Evolutionary conservation across 2,329 filamentous ascomycete genomes (phyloP).

Genomic region (Ceratocystiopsis sp.): DNA sequence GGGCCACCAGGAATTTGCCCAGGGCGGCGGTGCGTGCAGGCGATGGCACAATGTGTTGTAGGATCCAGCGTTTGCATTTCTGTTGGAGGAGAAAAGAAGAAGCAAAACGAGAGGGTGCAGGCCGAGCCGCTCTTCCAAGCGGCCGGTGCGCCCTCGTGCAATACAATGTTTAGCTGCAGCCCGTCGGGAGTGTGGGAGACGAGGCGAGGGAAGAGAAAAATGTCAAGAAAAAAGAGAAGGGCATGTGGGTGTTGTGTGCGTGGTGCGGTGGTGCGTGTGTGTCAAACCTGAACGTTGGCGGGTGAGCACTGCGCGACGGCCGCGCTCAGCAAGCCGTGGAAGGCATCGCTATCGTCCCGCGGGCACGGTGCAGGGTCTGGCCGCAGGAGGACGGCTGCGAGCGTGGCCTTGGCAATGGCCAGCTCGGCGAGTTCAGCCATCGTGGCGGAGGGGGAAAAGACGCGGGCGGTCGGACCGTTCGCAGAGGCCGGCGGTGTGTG

Average conservation of each 20-base stretch:
- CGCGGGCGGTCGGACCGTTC: too few species aligned
- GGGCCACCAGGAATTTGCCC: constrained; percentile 57
- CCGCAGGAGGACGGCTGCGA: constrained; percentile 56
- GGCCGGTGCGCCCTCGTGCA: background rate
- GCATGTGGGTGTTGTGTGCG: background rate
- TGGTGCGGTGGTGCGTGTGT: constrained; percentile 8
- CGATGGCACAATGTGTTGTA: constrained; percentile 54
- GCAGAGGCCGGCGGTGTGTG: too few species aligned
- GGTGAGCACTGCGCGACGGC: constrained; percentile 56
- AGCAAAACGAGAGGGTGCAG: background rate
- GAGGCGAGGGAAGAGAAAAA: constrained; percentile 8
- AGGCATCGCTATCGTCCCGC: constrained; percentile 51
- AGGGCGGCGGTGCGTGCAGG: constrained; percentile 46
- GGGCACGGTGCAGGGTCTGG: constrained; percentile 54
- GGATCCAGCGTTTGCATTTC: constrained; percentile 79
- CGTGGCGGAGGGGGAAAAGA: too few species aligned
- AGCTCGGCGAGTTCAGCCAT: constrained; percentile 33
- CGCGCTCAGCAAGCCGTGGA: constrained; percentile 48
- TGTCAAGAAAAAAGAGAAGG: constrained; percentile 5
- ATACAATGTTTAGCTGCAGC: too few species aligned
- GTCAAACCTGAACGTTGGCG: constrained; percentile 76
- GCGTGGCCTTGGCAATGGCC: constrained; percentile 63
- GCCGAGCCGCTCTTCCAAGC: background rate
- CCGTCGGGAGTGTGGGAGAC: background rate
- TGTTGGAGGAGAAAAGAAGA: constrained; percentile 23